Evolutionary conservation across 2,329 filamentous ascomycete genomes (phyloP).

Genomic region (Colletotrichum lupini): DNA sequence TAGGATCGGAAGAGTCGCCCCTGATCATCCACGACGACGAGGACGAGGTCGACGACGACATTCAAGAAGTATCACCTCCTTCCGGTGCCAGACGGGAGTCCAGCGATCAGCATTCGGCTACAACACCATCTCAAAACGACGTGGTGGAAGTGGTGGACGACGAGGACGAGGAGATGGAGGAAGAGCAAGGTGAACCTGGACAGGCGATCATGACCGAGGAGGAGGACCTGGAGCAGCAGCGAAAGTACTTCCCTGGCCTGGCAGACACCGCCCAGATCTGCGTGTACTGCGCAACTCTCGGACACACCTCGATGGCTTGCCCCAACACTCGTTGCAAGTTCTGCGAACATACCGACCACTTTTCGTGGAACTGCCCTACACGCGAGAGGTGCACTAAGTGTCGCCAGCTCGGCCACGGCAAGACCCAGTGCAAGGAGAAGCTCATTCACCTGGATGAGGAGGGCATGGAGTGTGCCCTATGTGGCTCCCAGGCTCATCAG

Average conservation of each 20-base stretch:
- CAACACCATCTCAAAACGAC: slow-evolving; percentile 30
- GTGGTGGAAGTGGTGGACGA: slow-evolving; percentile 1
- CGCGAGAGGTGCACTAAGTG: slow-evolving; percentile 68
- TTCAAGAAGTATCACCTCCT: slow-evolving; percentile 10
- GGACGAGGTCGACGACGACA: slow-evolving; percentile 23
- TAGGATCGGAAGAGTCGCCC: slow-evolving; percentile 11
- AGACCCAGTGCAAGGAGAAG: slow-evolving; percentile 64
- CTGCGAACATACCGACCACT: slow-evolving; percentile 59
- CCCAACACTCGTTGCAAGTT: slow-evolving; percentile 58
- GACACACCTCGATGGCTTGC: slow-evolving; percentile 59
- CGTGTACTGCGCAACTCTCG: slow-evolving; percentile 60
- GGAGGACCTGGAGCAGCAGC: slow-evolving; percentile 52
- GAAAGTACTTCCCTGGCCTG: slow-evolving; percentile 64
- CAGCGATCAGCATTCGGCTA: not conserved
- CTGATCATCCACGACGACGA: slow-evolving; percentile 28
- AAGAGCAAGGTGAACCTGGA: slow-evolving; percentile 11
- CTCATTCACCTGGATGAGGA: slow-evolving; percentile 63
- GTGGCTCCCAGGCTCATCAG: slow-evolving; percentile 64
- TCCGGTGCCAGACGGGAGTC: not conserved
- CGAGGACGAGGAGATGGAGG: slow-evolving; percentile 4
- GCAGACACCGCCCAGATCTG: slow-evolving; percentile 57
- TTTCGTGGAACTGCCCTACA: slow-evolving; percentile 61
- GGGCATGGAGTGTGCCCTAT: slow-evolving; percentile 69
- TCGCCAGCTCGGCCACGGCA: slow-evolving; percentile 69
- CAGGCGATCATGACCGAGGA: slow-evolving; percentile 36